Evolutionary conservation across 2,329 filamentous ascomycete species (phyloP).

Genomic region (Verticillium zaregamsianum): DNA sequence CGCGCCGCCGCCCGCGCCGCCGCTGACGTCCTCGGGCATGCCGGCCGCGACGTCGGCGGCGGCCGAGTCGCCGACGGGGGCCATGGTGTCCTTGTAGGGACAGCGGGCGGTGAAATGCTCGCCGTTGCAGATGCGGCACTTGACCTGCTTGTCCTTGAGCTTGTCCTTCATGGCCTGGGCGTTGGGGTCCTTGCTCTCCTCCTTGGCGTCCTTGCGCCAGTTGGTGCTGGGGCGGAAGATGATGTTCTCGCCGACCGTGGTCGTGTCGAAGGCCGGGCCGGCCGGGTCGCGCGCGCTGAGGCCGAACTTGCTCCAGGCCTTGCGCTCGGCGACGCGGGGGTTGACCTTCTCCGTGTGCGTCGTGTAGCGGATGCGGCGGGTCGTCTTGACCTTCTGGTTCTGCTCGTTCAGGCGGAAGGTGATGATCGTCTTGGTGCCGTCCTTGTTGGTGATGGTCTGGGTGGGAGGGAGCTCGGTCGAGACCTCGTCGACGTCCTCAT

Average conservation of each 20-base stretch:
- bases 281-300: conserved; percentile 77
- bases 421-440: conserved; percentile 94
- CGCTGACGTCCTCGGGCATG: conserved; percentile 47
- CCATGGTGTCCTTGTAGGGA: conserved; percentile 99
- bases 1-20: conserved; percentile 51
- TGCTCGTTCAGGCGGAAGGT: conserved; percentile 88
- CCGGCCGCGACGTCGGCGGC: conserved; percentile 52
- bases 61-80: conserved; percentile 64
- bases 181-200: conserved; percentile 70
- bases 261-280: conserved; percentile 85
- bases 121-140: conserved; percentile 97
- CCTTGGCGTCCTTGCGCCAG: conserved; percentile 88
- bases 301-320: conserved; percentile 91
- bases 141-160: conserved; percentile 99
- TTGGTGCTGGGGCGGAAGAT: conserved; percentile 89
- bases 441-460: conserved; percentile 93
- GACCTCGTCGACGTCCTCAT: conserved; percentile 80
- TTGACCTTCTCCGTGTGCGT: conserved; percentile 92
- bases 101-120: conserved; percentile 99
- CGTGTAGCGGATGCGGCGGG: conserved; percentile 88
- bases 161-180: conserved; percentile 73
- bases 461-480: conserved; percentile 70
- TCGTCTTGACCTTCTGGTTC: conserved; percentile 95
- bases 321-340: conserved; percentile 92
- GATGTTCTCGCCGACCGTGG: conserved; percentile 95